Evolutionary conservation across 768 basidiomycete species (phyloP).

Genomic region (Royoungia palumana): DNA sequence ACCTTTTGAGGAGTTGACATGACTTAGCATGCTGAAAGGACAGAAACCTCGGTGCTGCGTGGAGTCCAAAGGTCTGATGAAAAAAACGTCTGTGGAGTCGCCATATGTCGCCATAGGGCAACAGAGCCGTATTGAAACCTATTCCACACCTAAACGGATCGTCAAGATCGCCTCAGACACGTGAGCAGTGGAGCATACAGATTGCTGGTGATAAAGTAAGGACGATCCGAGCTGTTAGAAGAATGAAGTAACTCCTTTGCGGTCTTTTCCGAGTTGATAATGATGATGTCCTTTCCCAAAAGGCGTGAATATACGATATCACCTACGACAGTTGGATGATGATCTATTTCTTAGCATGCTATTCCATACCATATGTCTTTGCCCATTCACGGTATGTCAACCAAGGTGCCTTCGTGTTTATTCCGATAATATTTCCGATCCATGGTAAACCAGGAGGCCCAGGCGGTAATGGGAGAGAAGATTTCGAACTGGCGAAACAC

Average conservation of each 20-base stretch:
- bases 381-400: constrained; percentile 1
- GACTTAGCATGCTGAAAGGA: constrained; percentile 27
- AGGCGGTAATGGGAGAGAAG: not conserved
- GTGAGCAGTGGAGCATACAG: not conserved
- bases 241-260: constrained; percentile 38
- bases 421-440: not conserved
- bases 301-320: constrained; percentile 5
- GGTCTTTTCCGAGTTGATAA: constrained; percentile 35
- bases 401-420: not conserved
- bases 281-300: constrained; percentile 15
- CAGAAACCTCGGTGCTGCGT: constrained; percentile 19
- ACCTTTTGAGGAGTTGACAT: constrained; percentile 29
- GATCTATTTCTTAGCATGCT: not conserved
- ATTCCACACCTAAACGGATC: constrained; percentile 9
- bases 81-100: constrained; percentile 22
- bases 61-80: constrained; percentile 13
- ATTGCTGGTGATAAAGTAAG: constrained; percentile 3
- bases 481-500: not conserved
- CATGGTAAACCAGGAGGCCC: constrained; percentile 1
- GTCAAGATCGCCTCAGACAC: not conserved
- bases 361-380: not conserved
- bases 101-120: constrained; percentile 25
- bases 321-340: not conserved
- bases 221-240: constrained; percentile 34
- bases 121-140: constrained; percentile 11